Base-by-base conservation (phyloP, 345 rosid genomes). In the Pistacia integerrima region DNA sequence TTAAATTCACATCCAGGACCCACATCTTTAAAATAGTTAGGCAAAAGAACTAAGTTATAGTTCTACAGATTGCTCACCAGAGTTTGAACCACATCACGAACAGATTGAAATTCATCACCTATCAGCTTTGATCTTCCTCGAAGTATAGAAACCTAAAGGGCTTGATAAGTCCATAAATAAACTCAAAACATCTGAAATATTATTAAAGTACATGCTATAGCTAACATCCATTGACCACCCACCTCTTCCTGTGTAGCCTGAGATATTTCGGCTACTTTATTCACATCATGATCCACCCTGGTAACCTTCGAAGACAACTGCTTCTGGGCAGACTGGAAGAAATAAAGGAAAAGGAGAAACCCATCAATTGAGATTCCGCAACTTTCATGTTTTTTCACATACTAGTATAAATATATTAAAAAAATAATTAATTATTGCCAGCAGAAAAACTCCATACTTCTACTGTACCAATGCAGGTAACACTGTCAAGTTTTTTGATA, bases 161-260 rank as follows among this genome's bases (percentile, higher is more conserved):
- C 59, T 56, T 55, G 11, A 65, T 36, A 76, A 55, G 12, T 62
- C 35, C 28, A 61, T 38, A 25, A 68, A 51, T 73, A 63, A 86
- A 74, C 64, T 77, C 56, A 46, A 51, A 49, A 72, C 36, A 73
- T 56, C 54, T 62, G 68, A 16, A 25, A 67, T 63, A 67, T 51
- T 13, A 22, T 28, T 2, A 64, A 74, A 20, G 69, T n/a, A 60
- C 51, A 25, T 33, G 5, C 48, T 8, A 62, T 11, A 65, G 67
- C 51, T 70, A 71, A 74, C 44, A 48, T 69, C 72, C 46, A 64
- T 59, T 78, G 41, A 54, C 22, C 68, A 79, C 85, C 72, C 73
- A 91, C 99, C 92, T 85, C 88, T 59, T 84, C 88, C 64, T 79
- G 88, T 77, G 98, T 92, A 65, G 81, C 77, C 73, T 82, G 80